These are phyloP conservation scores for Candida glucosophila DNA, from an alignment of 1,139 yeast genomes.

Conservation along the genomic window DNA sequence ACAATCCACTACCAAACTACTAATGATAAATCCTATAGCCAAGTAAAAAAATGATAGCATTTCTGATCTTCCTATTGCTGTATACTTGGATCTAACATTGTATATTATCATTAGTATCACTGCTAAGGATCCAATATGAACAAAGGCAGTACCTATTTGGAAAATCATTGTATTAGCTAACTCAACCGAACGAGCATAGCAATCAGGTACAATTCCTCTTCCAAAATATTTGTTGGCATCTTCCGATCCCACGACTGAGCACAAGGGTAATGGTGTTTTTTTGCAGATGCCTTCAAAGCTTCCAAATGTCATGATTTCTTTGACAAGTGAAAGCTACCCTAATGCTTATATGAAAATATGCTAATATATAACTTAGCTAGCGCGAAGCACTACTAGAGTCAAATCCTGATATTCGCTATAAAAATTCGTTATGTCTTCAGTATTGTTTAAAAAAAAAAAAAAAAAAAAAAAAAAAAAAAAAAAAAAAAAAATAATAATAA, in stretches of 20 bases:
- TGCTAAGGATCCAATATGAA: slow-evolving; percentile 66
- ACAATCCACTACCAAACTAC: slow-evolving; percentile 74
- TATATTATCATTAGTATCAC: slow-evolving; percentile 66
- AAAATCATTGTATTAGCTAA: slow-evolving; percentile 87
- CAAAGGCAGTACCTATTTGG: slow-evolving; percentile 83
- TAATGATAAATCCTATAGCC: slow-evolving; percentile 47
- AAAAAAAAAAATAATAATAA: too few species aligned
- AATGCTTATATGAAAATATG: too few species aligned
- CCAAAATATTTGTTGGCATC: slow-evolving; percentile 19
- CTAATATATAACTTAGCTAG: too few species aligned
- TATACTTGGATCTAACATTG: slow-evolving; percentile 73
- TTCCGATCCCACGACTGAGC: slow-evolving; percentile 51
- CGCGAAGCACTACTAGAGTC: too few species aligned
- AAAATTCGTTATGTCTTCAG: too few species aligned
- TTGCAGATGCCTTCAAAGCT: slow-evolving; percentile 61
- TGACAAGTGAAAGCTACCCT: too few species aligned
- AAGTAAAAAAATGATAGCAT: slow-evolving; percentile 68
- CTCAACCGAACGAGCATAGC: slow-evolving; percentile 81
- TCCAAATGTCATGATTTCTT: slow-evolving; percentile 56
- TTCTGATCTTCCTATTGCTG: slow-evolving; percentile 89
- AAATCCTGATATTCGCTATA: too few species aligned
- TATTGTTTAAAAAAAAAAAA: too few species aligned
- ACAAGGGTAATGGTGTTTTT: slow-evolving; percentile 68
- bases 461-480: too few species aligned
- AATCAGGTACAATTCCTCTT: slow-evolving; percentile 61